Conservation (phyloP, 2,329 filamentous ascomycete species). For the Zalaria sp. region DNA sequence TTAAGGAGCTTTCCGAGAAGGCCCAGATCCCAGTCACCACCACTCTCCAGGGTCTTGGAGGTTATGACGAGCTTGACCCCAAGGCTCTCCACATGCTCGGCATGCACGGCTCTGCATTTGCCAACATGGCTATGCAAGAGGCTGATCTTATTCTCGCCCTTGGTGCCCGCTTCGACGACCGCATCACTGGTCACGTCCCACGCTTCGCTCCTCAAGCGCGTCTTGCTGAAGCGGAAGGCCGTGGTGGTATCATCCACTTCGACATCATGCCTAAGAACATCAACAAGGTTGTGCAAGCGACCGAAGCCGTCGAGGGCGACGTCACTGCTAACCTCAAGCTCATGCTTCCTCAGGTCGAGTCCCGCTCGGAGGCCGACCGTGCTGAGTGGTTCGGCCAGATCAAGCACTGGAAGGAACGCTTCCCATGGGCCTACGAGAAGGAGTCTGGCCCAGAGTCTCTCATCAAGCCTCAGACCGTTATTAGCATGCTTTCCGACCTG, state of each 20-base stretch:
- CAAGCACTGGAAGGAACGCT: constrained; percentile 76
- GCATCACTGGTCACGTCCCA: constrained; percentile 66
- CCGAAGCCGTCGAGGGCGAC: constrained; percentile 88
- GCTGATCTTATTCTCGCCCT: constrained; percentile 92
- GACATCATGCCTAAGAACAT: constrained; percentile 99
- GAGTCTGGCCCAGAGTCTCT: constrained; percentile 53
- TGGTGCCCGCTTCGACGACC: constrained; percentile 89
- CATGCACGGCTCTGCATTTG: constrained; percentile 95
- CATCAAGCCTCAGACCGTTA: constrained; percentile 90
- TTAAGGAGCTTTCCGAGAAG: constrained; percentile 84
- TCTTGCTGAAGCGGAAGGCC: constrained; percentile 66
- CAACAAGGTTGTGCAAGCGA: constrained; percentile 97
- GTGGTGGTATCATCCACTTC: constrained; percentile 92
- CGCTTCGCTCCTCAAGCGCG: constrained; percentile 87
- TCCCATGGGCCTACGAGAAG: constrained; percentile 76
- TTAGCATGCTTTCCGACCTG: constrained; percentile 77
- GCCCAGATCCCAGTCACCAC: constrained; percentile 87
- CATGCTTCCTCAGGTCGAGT: constrained; percentile 59
- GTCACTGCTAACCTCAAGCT: constrained; percentile 63
- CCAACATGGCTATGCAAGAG: constrained; percentile 96
- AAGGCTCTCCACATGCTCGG: constrained; percentile 97
- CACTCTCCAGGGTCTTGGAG: constrained; percentile 84
- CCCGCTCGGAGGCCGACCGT: constrained; percentile 48
- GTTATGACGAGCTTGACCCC: constrained; percentile 81
- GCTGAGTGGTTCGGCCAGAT: constrained; percentile 86